Evolutionary conservation across 176 grass and related monocot genomes (phyloP), one percentile per base, ranked within the genome.

Genomic region (Eleusine indica): DNA sequence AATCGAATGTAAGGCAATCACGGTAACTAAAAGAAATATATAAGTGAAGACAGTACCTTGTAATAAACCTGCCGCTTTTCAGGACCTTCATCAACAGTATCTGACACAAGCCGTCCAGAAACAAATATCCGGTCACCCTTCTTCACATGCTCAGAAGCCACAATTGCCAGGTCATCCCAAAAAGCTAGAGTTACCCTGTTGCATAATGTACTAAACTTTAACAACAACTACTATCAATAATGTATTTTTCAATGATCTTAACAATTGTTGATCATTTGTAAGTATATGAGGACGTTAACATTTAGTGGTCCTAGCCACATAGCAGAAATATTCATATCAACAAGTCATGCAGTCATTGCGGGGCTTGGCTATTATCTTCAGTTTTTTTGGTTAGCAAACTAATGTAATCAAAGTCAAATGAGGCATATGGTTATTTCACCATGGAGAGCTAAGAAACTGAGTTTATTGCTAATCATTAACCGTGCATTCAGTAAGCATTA

Each of bases 131-230:
- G 83, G 28, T 81, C 76, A 52, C 96, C 96, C 46, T 90, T 79
- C 77, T 95, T 85, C 49, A 99, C 67, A 79, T 96, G 96, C 87
- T 96, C 91, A 60, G 80, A 94, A 15, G 93, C 91, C 76, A 88
- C 41, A 87, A 89, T 4, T 41, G 96, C 93, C 68, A 99, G 47
- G n/a, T 96, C 96, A 35, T 99, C 91, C 96, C 96, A 99, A 79
- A 99, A 92, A 19, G 83, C 78, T 61, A 99, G 72, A 82, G 85
- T 98, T 44, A 99, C 89, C 96, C 96, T 99, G 52, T 61, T 80
- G 30, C 18, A 77, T 2, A 30, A 41, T 22, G 6, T 5, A 78
- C 22, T 25, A 82, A 67, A 68, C 57, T 32, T 83, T 74, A 41
- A 57, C 13, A 75, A 30, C 0, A 82, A 71, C 44, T 64, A 71